phyloP scores from a whole-genome alignment of 441 rosid species.

The Adansonia gregorii region DNA sequence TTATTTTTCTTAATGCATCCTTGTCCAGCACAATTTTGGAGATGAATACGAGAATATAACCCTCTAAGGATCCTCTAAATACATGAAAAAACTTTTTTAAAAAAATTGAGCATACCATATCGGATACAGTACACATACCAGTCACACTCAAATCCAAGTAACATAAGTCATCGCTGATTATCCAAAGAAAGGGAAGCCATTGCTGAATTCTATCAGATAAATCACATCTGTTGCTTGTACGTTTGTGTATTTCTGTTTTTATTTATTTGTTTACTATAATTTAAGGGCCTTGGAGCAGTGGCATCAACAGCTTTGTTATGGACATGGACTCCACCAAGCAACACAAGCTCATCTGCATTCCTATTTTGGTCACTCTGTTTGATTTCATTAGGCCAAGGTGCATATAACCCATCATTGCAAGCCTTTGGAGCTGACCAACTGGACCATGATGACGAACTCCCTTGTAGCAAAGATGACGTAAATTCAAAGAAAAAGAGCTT shows the following conservation, averaged over 20 bases:
- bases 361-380: constrained; percentile 76
- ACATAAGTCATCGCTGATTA: too few species aligned
- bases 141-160: too few species aligned
- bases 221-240: background rate
- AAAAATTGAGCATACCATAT: too few species aligned
- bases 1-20: too few species aligned
- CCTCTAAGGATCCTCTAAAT: too few species aligned
- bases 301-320: constrained; percentile 79
- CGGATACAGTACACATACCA: too few species aligned
- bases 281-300: constrained; percentile 83
- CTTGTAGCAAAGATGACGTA: constrained; percentile 43
- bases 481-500: constrained; percentile 53
- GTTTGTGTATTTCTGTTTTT: background rate
- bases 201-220: background rate
- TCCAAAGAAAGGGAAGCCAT: too few species aligned
- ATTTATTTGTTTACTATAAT: constrained; percentile 13
- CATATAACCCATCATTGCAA: constrained; percentile 83
- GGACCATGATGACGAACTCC: constrained; percentile 53
- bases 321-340: constrained; percentile 53
- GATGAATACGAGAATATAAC: too few species aligned
- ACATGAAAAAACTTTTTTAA: too few species aligned
- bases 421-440: constrained; percentile 95
- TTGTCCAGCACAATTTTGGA: too few species aligned
- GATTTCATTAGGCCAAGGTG: constrained; percentile 86
- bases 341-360: constrained; percentile 48